Conservation (phyloP, 2,329 filamentous ascomycete genomes). For the Xylaria sp. region DNA sequence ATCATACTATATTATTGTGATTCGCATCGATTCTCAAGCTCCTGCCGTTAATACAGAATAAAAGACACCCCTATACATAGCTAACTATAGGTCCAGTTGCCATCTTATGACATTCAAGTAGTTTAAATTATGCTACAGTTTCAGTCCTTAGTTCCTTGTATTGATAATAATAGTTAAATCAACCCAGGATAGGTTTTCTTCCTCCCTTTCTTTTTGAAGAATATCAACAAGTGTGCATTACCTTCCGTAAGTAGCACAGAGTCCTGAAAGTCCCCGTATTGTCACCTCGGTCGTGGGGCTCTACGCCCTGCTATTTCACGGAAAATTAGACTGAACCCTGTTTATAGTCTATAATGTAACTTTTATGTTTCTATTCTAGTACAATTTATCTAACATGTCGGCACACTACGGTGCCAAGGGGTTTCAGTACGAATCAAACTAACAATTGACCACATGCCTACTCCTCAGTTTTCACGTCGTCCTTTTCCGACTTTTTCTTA, state of each 20-base stretch:
- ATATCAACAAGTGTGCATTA: no score
- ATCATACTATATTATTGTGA: no score
- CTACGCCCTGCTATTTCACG: neutral
- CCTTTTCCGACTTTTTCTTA: conserved; percentile 50
- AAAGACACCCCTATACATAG: no score
- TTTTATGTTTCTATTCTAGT: conserved; percentile 7
- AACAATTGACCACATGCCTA: conserved; percentile 24
- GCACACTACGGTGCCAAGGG: neutral
- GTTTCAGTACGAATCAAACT: conserved; percentile 9
- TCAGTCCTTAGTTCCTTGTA: no score
- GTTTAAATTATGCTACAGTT: no score
- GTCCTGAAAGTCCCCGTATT: neutral
- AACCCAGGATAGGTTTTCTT: no score
- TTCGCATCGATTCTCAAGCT: no score
- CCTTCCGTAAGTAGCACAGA: neutral
- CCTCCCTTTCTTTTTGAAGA: no score
- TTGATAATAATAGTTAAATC: no score
- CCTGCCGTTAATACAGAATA: no score
- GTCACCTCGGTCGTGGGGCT: neutral
- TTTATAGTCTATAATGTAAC: conserved; percentile 19
- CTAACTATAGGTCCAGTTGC: no score
- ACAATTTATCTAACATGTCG: neutral
- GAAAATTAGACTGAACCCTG: neutral
- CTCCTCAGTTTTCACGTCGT: conserved; percentile 28
- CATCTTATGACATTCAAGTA: no score